Percentiles rank a stretch among this genome's conserved stretches.
These are phyloP conservation scores for Aspergillus sclerotialis DNA, from an alignment of 2,329 filamentous ascomycete species.

Conservation along the genomic window DNA sequence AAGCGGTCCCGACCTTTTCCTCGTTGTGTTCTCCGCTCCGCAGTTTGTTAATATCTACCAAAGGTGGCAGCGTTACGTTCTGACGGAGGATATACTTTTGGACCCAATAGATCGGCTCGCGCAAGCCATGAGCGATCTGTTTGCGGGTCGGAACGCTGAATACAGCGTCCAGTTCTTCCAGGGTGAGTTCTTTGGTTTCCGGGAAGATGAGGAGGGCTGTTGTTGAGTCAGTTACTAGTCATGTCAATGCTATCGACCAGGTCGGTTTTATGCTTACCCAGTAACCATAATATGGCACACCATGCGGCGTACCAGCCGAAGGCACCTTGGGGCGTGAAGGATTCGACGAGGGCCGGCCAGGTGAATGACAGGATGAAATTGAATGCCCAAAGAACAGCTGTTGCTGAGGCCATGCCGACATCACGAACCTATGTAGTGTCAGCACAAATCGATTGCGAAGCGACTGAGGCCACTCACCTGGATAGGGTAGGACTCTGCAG, in stretches of 20 bases:
- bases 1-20: neutral
- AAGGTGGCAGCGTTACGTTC: conserved; percentile 28
- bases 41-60: neutral
- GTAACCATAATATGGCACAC: conserved; percentile 40
- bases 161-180: conserved; percentile 46
- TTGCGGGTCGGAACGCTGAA: conserved; percentile 46
- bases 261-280: conserved; percentile 13
- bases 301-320: conserved; percentile 45
- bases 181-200: conserved; percentile 35
- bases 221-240: neutral
- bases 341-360: conserved; percentile 44
- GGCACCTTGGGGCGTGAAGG: conserved; percentile 45
- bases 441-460: too few species aligned
- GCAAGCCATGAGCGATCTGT: conserved; percentile 33
- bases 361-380: conserved; percentile 50
- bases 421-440: neutral
- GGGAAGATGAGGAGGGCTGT: conserved; percentile 31
- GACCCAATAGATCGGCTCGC: conserved; percentile 30
- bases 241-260: too few species aligned
- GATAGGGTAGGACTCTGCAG: conserved; percentile 59
- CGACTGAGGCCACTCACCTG: too few species aligned
- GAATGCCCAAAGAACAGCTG: conserved; percentile 57
- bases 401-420: conserved; percentile 53
- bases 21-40: neutral
- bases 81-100: conserved; percentile 28